Conservation (phyloP, 129 eudicot species). For the Escallonia rubra region DNA sequence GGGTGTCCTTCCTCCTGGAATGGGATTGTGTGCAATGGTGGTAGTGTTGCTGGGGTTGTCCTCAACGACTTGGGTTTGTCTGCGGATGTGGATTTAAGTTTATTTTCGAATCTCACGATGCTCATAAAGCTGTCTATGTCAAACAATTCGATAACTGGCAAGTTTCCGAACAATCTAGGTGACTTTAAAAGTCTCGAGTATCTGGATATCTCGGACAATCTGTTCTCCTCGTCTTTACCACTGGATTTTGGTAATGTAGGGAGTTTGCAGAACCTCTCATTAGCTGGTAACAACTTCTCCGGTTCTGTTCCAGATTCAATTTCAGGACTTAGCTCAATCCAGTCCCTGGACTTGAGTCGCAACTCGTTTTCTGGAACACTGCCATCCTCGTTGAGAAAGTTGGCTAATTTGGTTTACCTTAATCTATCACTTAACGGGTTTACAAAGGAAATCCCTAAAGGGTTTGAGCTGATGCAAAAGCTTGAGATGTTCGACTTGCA, state of each 20-base stretch:
- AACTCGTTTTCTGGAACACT: slow-evolving; percentile 72
- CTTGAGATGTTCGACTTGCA: slow-evolving; percentile 89
- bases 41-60: slow-evolving; percentile 92
- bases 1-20: slow-evolving; percentile 99
- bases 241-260: slow-evolving; percentile 46
- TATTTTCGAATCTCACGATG: slow-evolving; percentile 74
- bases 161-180: slow-evolving; percentile 56
- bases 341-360: slow-evolving; percentile 74
- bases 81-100: slow-evolving; percentile 76
- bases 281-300: slow-evolving; percentile 87
- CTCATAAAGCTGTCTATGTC: slow-evolving; percentile 80
- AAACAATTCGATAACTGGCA: slow-evolving; percentile 78
- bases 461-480: slow-evolving; percentile 52
- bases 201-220: slow-evolving; percentile 67
- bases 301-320: slow-evolving; percentile 71
- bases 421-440: slow-evolving; percentile 66
- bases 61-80: slow-evolving; percentile 73
- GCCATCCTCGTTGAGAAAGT: slow-evolving; percentile 45
- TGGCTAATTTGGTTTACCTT: slow-evolving; percentile 58
- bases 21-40: slow-evolving; percentile 97
- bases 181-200: slow-evolving; percentile 61
- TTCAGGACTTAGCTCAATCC: slow-evolving; percentile 65
- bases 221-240: slow-evolving; percentile 68
- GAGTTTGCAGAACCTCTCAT: slow-evolving; percentile 66
- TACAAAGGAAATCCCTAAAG: slow-evolving; percentile 57